phyloP scores from a whole-genome alignment of 2,329 filamentous ascomycete genomes.

The Fusarium praegraminearum region DNA sequence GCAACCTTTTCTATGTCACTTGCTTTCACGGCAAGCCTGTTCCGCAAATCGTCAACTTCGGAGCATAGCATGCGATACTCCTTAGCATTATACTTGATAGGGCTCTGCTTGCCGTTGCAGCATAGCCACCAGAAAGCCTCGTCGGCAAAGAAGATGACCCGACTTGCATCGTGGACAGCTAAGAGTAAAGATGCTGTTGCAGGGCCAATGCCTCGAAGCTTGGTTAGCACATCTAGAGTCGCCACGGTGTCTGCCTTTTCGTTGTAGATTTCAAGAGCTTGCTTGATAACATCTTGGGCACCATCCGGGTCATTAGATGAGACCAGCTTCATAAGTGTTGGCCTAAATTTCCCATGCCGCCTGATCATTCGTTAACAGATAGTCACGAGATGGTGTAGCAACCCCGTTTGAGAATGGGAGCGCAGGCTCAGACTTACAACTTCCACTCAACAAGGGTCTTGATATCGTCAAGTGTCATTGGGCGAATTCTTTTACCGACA shows the following conservation, averaged over 20 bases:
- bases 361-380: constrained; percentile 49
- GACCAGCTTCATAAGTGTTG: constrained; percentile 70
- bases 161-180: constrained; percentile 69
- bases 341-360: constrained; percentile 72
- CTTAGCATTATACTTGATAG: constrained; percentile 76
- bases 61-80: constrained; percentile 73
- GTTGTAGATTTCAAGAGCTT: constrained; percentile 64
- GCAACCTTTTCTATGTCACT: constrained; percentile 77
- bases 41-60: constrained; percentile 57
- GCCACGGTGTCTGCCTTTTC: constrained; percentile 55
- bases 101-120: constrained; percentile 61
- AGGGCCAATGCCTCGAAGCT: constrained; percentile 80
- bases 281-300: constrained; percentile 62
- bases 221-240: constrained; percentile 66
- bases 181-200: constrained; percentile 83
- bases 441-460: constrained; percentile 77
- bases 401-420: not conserved
- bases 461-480: constrained; percentile 69
- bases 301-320: constrained; percentile 67
- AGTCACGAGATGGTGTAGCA: not conserved
- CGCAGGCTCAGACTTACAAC: constrained; percentile 62
- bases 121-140: constrained; percentile 81
- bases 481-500: constrained; percentile 48
- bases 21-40: constrained; percentile 66
- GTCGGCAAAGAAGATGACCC: constrained; percentile 81